phyloP scores from a whole-genome alignment of 2,329 filamentous ascomycete genomes.

The Aspergillus sp. region DNA sequence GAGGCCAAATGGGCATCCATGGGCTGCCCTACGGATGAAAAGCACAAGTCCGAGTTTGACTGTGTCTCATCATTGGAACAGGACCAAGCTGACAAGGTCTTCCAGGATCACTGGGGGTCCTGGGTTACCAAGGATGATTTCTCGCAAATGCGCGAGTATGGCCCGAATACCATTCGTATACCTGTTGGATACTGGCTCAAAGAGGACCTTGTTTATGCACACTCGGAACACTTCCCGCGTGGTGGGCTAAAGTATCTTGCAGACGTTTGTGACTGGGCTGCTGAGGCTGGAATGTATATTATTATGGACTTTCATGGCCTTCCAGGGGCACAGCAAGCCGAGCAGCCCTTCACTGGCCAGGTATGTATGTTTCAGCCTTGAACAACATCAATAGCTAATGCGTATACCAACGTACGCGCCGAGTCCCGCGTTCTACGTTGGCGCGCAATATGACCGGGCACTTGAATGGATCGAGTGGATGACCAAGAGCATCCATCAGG shows the following conservation, averaged over 20 bases:
- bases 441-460: conserved; percentile 58
- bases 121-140: conserved; percentile 54
- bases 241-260: conserved; percentile 51
- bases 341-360: neutral
- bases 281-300: conserved; percentile 52
- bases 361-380: too few relatives aligned
- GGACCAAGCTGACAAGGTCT: conserved; percentile 47
- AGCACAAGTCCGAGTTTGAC: conserved; percentile 53
- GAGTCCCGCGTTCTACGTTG: conserved; percentile 55
- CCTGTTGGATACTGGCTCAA: conserved; percentile 59
- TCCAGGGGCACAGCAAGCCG: conserved; percentile 26
- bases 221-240: conserved; percentile 53
- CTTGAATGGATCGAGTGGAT: conserved; percentile 58
- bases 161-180: conserved; percentile 56
- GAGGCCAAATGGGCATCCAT: conserved; percentile 49
- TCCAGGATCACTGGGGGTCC: conserved; percentile 51
- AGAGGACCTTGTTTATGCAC: conserved; percentile 49
- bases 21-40: conserved; percentile 41
- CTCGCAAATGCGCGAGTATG: conserved; percentile 49
- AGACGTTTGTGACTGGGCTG: conserved; percentile 49
- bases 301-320: conserved; percentile 48
- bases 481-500: conserved; percentile 52
- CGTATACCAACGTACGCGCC: conserved; percentile 34
- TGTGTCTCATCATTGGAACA: conserved; percentile 53
- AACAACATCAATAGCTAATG: too few relatives aligned